Evolutionary conservation across 1,284 basidiomycete genomes (phyloP).

Genomic region (Austropuccinia psidii): DNA sequence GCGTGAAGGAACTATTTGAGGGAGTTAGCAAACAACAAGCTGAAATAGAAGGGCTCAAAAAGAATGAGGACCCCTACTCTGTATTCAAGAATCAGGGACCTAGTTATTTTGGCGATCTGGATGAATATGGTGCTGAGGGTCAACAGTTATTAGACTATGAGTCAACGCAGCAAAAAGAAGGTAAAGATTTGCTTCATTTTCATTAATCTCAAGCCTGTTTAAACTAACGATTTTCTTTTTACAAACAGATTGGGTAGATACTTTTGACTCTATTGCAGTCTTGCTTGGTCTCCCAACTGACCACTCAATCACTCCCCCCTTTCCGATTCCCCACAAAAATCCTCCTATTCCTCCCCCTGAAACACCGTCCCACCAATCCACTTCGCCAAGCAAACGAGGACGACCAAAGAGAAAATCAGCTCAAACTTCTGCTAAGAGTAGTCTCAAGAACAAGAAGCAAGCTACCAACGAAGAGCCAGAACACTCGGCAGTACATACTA

Average conservation of each 20-base stretch:
- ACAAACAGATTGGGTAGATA: constrained; percentile 60
- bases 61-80: constrained; percentile 57
- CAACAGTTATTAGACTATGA: constrained; percentile 61
- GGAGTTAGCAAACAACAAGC: constrained; percentile 65
- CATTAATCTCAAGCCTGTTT: not conserved
- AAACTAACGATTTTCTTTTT: not conserved
- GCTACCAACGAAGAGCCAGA: constrained; percentile 37
- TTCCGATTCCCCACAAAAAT: not conserved
- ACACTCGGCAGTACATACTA: constrained; percentile 38
- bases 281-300: constrained; percentile 4
- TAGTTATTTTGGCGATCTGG: constrained; percentile 82
- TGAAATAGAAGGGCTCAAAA: constrained; percentile 69
- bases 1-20: constrained; percentile 85
- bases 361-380: not conserved
- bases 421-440: not conserved
- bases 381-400: constrained; percentile 10
- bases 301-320: constrained; percentile 11
- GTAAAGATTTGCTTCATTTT: constrained; percentile 3
- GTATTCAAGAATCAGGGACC: constrained; percentile 74
- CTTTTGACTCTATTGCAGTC: constrained; percentile 14
- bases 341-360: not conserved
- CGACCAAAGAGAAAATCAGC: not conserved
- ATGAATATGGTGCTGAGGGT: constrained; percentile 63
- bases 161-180: constrained; percentile 60
- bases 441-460: constrained; percentile 38